Base-by-base conservation (phyloP, 2,329 filamentous ascomycete species). In the Pestalotiopsis sp. region DNA sequence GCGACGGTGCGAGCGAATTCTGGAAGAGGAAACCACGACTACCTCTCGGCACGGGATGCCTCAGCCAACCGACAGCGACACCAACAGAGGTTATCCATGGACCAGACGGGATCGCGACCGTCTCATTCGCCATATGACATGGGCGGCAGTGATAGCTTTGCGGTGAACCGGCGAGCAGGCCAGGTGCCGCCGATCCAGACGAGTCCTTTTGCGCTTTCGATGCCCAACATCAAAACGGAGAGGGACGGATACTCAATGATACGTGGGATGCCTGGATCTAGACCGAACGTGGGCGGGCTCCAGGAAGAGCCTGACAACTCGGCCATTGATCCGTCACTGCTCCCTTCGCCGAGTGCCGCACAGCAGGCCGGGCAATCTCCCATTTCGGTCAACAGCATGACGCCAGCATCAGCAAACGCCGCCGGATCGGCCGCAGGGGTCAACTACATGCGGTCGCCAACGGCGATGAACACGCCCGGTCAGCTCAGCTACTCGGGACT, bases 401-500 rank as follows among this genome's bases (percentile, higher is more conserved):
- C 78, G 10, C 78, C 76, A 1, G 80, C 81, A 22, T 78, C 75
- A 35, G 48, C 58, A n/a, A 73, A 69, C 58, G 68, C 73, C 20
- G 58, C 70, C 71, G 62, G 71, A 70, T 55, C 72, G 68, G 48
- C 52, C 69, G 20, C 73, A 70, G 52, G 30, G 20, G 35, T 66
- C 1, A 66, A 71, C 57, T 63, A 65, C 58, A 10, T 75, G 59
- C 65, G 75, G 6, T 72, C 38, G 71, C 76, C 59, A 69, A 75
- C 68, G 64, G 75, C 69, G 30, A 71, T 70, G 71, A 68, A 76
- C 11, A 74, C 74, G 1, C 72, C 74, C 10, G 71, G 66, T 72
- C 5, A 73, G 68, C 26, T 76, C 26, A 79, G 82, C 52, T 84
- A 84, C 44, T 77, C 81, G 2, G 85, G 88, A 64, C 76, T 85